These are phyloP conservation scores for Phoenix roebelenii DNA, from an alignment of 176 grass and related monocot genomes.

Conservation along the genomic window DNA sequence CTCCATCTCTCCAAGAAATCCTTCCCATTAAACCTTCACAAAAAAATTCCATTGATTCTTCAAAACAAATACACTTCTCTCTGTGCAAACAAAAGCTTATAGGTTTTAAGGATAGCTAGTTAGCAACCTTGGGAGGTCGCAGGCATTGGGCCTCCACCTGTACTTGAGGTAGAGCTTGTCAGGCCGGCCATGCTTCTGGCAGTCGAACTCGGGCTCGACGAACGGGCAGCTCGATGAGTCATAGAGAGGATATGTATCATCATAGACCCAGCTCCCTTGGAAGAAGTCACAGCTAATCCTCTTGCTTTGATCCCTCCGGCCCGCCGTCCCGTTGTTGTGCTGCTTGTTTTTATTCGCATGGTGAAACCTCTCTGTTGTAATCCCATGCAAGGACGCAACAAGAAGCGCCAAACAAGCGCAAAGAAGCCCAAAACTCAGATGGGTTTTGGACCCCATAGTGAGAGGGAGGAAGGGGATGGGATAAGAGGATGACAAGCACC, in stretches of 20 bases:
- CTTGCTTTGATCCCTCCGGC: constrained; percentile 5
- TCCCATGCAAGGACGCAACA: too few species aligned
- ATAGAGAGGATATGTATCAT: constrained; percentile 50
- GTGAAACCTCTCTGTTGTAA: too few species aligned
- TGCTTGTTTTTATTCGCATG: too few species aligned
- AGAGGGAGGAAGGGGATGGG: too few species aligned
- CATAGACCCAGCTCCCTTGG: constrained; percentile 72
- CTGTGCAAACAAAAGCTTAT: too few species aligned
- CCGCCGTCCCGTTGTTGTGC: too few species aligned
- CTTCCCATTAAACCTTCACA: constrained; percentile 53
- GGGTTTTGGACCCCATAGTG: too few species aligned
- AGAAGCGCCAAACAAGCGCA: too few species aligned
- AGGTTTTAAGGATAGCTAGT: too few species aligned
- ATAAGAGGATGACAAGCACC: too few species aligned
- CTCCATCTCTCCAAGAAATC: constrained; percentile 50
- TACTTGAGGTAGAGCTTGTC: constrained; percentile 84
- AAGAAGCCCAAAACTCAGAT: too few species aligned
- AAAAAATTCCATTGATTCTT: background rate
- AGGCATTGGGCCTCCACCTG: constrained; percentile 58
- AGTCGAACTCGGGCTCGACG: constrained; percentile 82
- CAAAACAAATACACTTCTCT: too few species aligned
- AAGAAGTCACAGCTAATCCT: constrained; percentile 61
- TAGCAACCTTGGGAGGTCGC: constrained; percentile 65
- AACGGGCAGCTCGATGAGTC: constrained; percentile 69
- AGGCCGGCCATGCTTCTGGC: constrained; percentile 70